phyloP scores from a whole-genome alignment of 257 asterid genomes.

The Lavandula angustifolia region DNA sequence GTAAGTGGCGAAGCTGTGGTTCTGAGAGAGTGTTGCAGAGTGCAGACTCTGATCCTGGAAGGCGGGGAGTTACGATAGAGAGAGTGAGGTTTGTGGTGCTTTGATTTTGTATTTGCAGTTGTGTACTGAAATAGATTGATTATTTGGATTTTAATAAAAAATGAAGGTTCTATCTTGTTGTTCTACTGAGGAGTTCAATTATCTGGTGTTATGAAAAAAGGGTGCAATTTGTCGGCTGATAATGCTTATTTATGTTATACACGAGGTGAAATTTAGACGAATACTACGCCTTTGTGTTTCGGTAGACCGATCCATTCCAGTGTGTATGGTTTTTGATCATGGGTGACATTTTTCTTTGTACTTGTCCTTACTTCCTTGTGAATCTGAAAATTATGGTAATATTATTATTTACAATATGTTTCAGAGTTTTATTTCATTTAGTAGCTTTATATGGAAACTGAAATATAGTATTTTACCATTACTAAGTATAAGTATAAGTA shows the following conservation, averaged over 20 bases:
- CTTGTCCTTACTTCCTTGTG: conserved; percentile 12
- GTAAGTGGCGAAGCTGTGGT: conserved; percentile 57
- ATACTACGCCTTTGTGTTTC: neutral
- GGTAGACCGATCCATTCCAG: neutral
- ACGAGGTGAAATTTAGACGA: neutral
- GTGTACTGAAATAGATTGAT: neutral
- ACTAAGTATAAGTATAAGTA: neutral
- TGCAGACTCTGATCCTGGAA: conserved; percentile 54
- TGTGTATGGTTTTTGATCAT: conserved; percentile 7
- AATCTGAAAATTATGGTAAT: conserved; percentile 2
- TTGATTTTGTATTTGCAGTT: conserved; percentile 9
- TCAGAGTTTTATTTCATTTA: neutral
- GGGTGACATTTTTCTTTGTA: conserved; percentile 20
- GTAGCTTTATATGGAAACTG: neutral
- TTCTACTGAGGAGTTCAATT: conserved; percentile 1
- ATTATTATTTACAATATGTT: too few species aligned
- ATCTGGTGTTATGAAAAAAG: neutral
- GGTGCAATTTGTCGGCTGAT: conserved; percentile 8
- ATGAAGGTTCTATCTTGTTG: neutral
- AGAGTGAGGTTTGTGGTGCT: conserved; percentile 60
- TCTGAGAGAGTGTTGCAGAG: conserved; percentile 55
- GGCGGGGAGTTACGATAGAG: conserved; percentile 59
- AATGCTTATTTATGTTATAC: conserved; percentile 17
- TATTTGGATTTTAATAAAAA: conserved; percentile 15
- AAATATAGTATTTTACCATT: neutral